A percentile compares a stretch with the other conserved stretches of the same genome.
Conservation (phyloP, 371 early-diverging fungal genomes). For the Haplosporangium sp. region DNA sequence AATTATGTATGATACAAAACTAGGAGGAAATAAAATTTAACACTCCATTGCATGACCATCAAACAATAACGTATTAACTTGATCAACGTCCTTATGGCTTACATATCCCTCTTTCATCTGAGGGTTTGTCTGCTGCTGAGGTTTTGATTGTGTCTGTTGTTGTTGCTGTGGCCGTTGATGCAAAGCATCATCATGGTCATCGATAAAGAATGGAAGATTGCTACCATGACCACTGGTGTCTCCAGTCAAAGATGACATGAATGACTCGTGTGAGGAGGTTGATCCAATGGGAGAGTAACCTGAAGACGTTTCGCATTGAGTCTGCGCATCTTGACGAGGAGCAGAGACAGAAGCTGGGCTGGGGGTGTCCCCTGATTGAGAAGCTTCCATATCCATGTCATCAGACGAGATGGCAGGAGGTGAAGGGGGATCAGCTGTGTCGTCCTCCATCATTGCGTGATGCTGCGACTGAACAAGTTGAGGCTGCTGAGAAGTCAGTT, state of each 20-base stretch:
- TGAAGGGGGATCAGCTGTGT: slow-evolving; percentile 43
- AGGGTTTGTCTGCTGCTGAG: neutral
- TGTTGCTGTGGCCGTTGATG: slow-evolving; percentile 6
- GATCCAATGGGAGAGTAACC: slow-evolving; percentile 21
- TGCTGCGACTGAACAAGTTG: slow-evolving; percentile 19
- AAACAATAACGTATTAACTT: slow-evolving; percentile 36
- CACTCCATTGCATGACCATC: slow-evolving; percentile 34
- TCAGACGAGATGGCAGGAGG: slow-evolving; percentile 39
- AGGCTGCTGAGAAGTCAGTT: slow-evolving; percentile 3
- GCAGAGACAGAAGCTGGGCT: slow-evolving; percentile 8
- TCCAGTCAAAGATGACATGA: slow-evolving; percentile 23
- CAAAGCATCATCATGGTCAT: slow-evolving; percentile 1
- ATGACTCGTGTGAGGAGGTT: slow-evolving; percentile 24
- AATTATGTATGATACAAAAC: neutral
- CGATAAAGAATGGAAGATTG: slow-evolving; percentile 19
- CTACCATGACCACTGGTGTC: slow-evolving; percentile 9
- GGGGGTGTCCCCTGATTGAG: slow-evolving; percentile 19
- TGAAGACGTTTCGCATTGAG: slow-evolving; percentile 33
- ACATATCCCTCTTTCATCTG: slow-evolving; percentile 20
- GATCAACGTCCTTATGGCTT: slow-evolving; percentile 33
- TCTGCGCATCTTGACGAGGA: slow-evolving; percentile 38
- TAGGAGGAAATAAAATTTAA: neutral
- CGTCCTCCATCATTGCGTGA: slow-evolving; percentile 39
- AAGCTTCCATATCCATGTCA: slow-evolving; percentile 44
- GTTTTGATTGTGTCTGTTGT: neutral